phyloP scores from a whole-genome alignment of 495 filamentous ascomycete genomes.

The Lasiosphaeris hirsuta region DNA sequence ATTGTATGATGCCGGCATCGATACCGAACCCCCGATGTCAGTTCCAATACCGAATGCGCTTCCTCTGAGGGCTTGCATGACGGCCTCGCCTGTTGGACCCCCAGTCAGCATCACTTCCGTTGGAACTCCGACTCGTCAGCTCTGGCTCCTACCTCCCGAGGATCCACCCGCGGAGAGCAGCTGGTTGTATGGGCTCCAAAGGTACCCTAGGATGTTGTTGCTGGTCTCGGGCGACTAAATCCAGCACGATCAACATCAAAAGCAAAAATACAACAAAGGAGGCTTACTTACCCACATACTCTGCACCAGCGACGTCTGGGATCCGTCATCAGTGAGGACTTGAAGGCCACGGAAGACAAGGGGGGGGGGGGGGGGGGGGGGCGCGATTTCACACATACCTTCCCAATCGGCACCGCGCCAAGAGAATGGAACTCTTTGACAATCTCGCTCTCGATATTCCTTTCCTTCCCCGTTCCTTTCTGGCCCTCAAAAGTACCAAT shows the following conservation, averaged over 20 bases:
- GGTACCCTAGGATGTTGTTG: conserved; percentile 65
- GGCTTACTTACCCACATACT: conserved; percentile 12
- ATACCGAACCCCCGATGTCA: conserved; percentile 67
- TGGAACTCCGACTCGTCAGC: background rate
- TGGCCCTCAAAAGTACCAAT: conserved; percentile 51
- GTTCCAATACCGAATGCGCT: conserved; percentile 64
- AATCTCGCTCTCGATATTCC: conserved; percentile 49
- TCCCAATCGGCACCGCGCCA: conserved; percentile 59
- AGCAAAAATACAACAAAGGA: background rate
- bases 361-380: too few relatives aligned
- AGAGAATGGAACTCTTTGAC: conserved; percentile 33
- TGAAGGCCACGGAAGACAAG: conserved; percentile 42
- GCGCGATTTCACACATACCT: conserved; percentile 41
- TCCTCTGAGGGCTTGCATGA: conserved; percentile 57
- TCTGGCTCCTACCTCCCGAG: conserved; percentile 41
- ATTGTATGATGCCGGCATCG: conserved; percentile 60
- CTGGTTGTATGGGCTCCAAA: conserved; percentile 60
- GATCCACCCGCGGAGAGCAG: conserved; percentile 60
- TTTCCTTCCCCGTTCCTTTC: conserved; percentile 45
- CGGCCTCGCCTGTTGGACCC: conserved; percentile 51
- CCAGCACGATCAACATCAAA: background rate
- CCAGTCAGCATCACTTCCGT: background rate
- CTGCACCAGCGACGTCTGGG: conserved; percentile 25
- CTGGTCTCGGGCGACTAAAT: conserved; percentile 38
- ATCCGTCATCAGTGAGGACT: too few relatives aligned